A percentile compares a stretch with the other conserved stretches of the same genome.
These are phyloP conservation scores for Golubevia sp. DNA, from an alignment of 1,284 basidiomycete genomes.

Conservation along the genomic window DNA sequence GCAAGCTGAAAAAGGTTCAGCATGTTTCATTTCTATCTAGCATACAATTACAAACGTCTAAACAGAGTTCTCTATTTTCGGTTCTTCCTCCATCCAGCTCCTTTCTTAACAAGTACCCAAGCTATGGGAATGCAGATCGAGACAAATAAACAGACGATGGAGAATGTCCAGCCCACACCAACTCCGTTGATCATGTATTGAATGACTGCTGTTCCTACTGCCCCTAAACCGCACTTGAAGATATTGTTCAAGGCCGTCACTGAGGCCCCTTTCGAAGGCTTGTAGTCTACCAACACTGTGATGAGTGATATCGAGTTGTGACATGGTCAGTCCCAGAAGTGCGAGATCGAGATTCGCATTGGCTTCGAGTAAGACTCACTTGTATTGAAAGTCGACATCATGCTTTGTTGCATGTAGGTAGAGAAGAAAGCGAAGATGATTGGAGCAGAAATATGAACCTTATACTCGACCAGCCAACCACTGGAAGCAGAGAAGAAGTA, in stretches of 20 bases:
- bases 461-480: conserved; percentile 45
- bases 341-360: too few relatives aligned
- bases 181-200: conserved; percentile 52
- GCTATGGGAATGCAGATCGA: too few relatives aligned
- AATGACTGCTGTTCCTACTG: conserved; percentile 30
- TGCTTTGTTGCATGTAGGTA: neutral
- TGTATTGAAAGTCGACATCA: conserved; percentile 15
- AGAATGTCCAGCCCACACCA: conserved; percentile 61
- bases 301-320: too few relatives aligned
- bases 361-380: too few relatives aligned
- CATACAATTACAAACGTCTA: too few relatives aligned
- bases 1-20: too few relatives aligned
- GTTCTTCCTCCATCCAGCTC: too few relatives aligned
- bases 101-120: too few relatives aligned
- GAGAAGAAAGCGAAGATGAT: conserved; percentile 45
- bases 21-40: too few relatives aligned
- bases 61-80: too few relatives aligned
- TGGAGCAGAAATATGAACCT: conserved; percentile 46
- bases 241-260: conserved; percentile 62
- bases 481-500: too few relatives aligned
- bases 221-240: conserved; percentile 61
- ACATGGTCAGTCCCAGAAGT: too few relatives aligned
- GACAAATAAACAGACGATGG: conserved; percentile 34
- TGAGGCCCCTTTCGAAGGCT: conserved; percentile 59
- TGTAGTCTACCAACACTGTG: conserved; percentile 53